phyloP scores from a whole-genome alignment of 768 basidiomycete species.

The Xerocomellus amylosporus region DNA sequence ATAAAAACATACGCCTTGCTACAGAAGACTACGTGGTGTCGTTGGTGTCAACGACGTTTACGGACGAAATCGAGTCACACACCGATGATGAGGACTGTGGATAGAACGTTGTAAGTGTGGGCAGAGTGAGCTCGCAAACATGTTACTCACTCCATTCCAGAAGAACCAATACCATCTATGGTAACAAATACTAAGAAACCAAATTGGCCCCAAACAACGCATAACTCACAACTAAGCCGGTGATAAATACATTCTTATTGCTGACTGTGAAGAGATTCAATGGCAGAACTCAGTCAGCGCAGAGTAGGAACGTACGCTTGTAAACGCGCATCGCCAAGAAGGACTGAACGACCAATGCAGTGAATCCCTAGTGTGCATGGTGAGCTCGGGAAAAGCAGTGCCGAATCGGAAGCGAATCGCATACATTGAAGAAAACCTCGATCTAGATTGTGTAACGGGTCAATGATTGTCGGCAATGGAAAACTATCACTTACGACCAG shows the following conservation, averaged over 20 bases:
- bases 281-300: neutral
- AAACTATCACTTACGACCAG: neutral
- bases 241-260: constrained; percentile 42
- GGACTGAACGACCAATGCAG: constrained; percentile 51
- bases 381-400: neutral
- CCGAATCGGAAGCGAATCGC: neutral
- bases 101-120: constrained; percentile 3
- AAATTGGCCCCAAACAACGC: neutral
- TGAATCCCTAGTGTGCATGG: constrained; percentile 32
- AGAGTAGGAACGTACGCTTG: constrained; percentile 36
- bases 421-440: constrained; percentile 50
- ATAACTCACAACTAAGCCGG: constrained; percentile 28
- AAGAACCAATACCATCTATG: constrained; percentile 30
- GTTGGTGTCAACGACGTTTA: no score
- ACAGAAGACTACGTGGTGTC: no score
- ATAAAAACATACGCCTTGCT: no score
- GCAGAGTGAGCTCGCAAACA: neutral
- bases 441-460: constrained; percentile 32
- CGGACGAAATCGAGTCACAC: constrained; percentile 7
- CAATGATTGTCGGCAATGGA: neutral
- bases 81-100: constrained; percentile 33
- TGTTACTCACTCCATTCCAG: constrained; percentile 37
- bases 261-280: constrained; percentile 39
- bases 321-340: constrained; percentile 53
- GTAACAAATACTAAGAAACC: neutral